These are phyloP conservation scores for Salix brachista DNA, from an alignment of 345 rosid genomes.

Conservation along the genomic window DNA sequence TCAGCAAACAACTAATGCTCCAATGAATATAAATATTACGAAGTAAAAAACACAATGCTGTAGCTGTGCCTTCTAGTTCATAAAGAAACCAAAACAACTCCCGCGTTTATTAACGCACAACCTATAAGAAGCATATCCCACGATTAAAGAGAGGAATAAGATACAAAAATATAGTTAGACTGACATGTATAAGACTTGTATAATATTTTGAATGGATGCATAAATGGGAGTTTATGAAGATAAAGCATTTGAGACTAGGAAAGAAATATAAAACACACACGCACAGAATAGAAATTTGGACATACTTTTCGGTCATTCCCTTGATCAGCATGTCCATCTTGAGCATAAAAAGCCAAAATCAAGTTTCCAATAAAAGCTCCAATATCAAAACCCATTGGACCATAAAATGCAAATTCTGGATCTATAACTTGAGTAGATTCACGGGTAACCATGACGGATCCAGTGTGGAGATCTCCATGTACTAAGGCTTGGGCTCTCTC, in stretches of 20 bases:
- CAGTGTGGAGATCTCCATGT: constrained; percentile 96
- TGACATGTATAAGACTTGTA: too few relatives aligned
- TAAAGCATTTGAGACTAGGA: not conserved
- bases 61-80: not conserved
- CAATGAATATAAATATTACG: not conserved
- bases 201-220: too few relatives aligned
- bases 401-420: constrained; percentile 86
- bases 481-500: constrained; percentile 89
- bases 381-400: constrained; percentile 92
- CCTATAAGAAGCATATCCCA: not conserved
- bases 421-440: constrained; percentile 89
- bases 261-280: not conserved
- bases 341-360: constrained; percentile 82
- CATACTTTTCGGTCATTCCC: constrained; percentile 68
- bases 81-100: not conserved
- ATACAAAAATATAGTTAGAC: too few relatives aligned
- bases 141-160: not conserved
- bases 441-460: constrained; percentile 84
- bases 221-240: not conserved
- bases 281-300: not conserved
- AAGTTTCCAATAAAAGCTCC: constrained; percentile 92
- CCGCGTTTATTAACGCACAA: not conserved
- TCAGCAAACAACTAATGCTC: not conserved
- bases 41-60: not conserved
- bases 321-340: constrained; percentile 75